Base-by-base conservation (phyloP, 2,329 filamentous ascomycete species). In the Phialocephala subalpina region DNA sequence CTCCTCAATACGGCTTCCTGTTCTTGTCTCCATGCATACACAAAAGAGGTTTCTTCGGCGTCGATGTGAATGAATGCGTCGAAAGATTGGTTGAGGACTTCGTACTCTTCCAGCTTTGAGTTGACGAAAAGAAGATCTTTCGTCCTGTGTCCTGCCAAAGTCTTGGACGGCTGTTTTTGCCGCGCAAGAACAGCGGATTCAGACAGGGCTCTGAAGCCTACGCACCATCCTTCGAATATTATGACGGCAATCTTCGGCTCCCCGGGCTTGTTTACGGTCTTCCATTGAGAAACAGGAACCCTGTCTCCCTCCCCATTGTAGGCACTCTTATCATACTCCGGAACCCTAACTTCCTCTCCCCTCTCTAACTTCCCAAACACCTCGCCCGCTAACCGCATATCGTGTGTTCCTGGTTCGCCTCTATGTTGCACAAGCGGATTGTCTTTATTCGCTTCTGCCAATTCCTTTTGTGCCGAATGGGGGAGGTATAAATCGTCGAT, bases 141-240 rank as follows among this genome's bases (percentile, higher is more conserved):
- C 8, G 90, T 74, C n/a, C 81, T 75, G 67, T 90, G 83, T 67
- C 83, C 78, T 0, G 83, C 84, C 40, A 90, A 72, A 5, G 84
- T 80, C 0, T 45, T 59, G 18, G 36, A 57, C 2, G 22, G n/a
- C 2, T 20, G 20, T 75, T 76, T 72, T 68, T 81, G 75, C 81
- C 83, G 86, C 33, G 73, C 65, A 64, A 79, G 76, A 1, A 92
- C 72, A 0, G 79, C 79, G 0, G 76, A 70, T 0, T 82, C 77
- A 20, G 80, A 73, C 25, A 90, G 78, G 0, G 88, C 79, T 9
- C 85, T 84, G 75, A 92, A 92, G 0, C 90, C 90, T 2, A 92
- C 84, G 76, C 88, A 91, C 90, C 90, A 92, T 1, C 90, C 90
- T 76, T 92, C 90, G 68, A 92, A 90, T 27, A 92, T 84, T 0